phyloP scores from a whole-genome alignment of 495 filamentous ascomycete species.

The Penicillium robsamsonii region DNA sequence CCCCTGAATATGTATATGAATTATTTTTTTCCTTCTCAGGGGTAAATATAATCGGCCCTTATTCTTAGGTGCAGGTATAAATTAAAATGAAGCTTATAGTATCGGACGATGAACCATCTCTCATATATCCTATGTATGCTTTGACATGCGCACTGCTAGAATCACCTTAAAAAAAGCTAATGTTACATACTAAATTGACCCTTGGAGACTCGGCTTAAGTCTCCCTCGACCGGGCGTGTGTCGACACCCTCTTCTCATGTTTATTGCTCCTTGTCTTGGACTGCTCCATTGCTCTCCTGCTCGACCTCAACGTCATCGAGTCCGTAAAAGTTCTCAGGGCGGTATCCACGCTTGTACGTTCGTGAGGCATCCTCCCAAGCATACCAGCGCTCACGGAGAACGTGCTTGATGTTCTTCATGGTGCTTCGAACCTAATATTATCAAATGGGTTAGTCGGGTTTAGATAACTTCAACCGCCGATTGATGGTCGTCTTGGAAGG shows the following conservation, averaged over 20 bases:
- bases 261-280: slow-evolving; percentile 6
- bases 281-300: not conserved
- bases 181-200: slow-evolving; percentile 9
- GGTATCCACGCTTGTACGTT: slow-evolving; percentile 59
- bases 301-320: slow-evolving; percentile 13
- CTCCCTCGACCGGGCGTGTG: not conserved
- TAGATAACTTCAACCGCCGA: not conserved
- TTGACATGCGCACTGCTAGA: slow-evolving; percentile 9
- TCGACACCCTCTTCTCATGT: not conserved
- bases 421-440: slow-evolving; percentile 62
- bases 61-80: not conserved
- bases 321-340: slow-evolving; percentile 28
- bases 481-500: not conserved
- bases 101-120: not conserved
- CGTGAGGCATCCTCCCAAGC: slow-evolving; percentile 80
- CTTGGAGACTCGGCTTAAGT: not conserved
- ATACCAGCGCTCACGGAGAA: slow-evolving; percentile 84
- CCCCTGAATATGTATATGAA: slow-evolving; percentile 3
- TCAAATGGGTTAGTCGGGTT: slow-evolving; percentile 17
- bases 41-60: not conserved
- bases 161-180: slow-evolving; percentile 5
- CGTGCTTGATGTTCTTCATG: slow-evolving; percentile 75
- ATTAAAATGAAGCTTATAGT: not conserved
- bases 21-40: not conserved
- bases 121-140: slow-evolving; percentile 6